Evolutionary conservation across 768 basidiomycete genomes (phyloP).

Genomic region (Coprinopsis cinerea): DNA sequence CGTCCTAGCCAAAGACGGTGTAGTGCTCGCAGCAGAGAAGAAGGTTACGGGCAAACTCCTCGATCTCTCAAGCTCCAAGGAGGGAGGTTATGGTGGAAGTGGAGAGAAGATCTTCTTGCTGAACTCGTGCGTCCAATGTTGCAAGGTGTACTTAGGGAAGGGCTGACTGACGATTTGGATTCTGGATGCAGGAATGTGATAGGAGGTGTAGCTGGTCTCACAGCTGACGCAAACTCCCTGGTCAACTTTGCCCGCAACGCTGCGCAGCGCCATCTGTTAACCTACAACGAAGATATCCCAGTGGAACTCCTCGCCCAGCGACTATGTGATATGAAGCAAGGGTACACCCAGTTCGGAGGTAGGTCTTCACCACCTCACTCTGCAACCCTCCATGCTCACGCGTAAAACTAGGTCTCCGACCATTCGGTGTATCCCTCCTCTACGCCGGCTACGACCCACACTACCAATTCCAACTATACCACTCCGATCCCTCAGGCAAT

Average conservation of each 20-base stretch:
- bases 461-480: slow-evolving; percentile 95
- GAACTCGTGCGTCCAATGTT: slow-evolving; percentile 60
- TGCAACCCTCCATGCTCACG: not conserved
- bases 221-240: slow-evolving; percentile 95
- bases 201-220: slow-evolving; percentile 91
- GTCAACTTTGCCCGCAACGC: slow-evolving; percentile 90
- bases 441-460: slow-evolving; percentile 97
- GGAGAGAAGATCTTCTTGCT: slow-evolving; percentile 97
- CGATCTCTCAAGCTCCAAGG: slow-evolving; percentile 81
- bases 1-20: slow-evolving; percentile 84
- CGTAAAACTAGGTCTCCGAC: slow-evolving; percentile 77
- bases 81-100: slow-evolving; percentile 88
- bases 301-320: slow-evolving; percentile 93
- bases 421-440: slow-evolving; percentile 94
- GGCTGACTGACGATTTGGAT: not conserved
- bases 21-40: slow-evolving; percentile 92
- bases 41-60: slow-evolving; percentile 97
- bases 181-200: slow-evolving; percentile 73
- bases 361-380: slow-evolving; percentile 16
- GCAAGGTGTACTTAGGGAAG: slow-evolving; percentile 1
- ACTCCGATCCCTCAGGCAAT: slow-evolving; percentile 97
- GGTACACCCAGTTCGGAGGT: slow-evolving; percentile 97
- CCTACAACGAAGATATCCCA: slow-evolving; percentile 96
- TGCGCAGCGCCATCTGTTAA: slow-evolving; percentile 82
- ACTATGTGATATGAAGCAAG: slow-evolving; percentile 96